phyloP scores from a whole-genome alignment of 805 yeast species.

The Candida sakaeoensis region DNA sequence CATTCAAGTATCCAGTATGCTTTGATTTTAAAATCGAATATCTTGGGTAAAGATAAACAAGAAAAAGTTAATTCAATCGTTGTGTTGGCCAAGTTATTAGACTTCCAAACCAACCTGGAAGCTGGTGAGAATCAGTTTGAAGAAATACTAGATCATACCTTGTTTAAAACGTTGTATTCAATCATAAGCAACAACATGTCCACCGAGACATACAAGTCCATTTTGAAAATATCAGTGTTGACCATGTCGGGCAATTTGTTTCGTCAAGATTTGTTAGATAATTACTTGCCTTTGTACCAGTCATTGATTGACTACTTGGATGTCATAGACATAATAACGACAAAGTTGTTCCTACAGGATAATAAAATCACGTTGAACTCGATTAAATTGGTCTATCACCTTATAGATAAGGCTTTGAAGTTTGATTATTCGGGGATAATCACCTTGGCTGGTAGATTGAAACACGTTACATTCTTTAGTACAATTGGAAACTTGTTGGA shows the following conservation, averaged over 20 bases:
- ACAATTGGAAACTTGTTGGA: conserved; percentile 39
- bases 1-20: conserved; percentile 32
- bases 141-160: conserved; percentile 33
- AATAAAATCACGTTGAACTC: conserved; percentile 40
- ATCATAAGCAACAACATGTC: conserved; percentile 41
- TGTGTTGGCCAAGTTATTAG: conserved; percentile 51
- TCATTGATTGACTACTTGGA: conserved; percentile 36
- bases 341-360: conserved; percentile 42
- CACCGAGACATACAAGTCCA: conserved; percentile 43
- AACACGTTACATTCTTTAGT: conserved; percentile 44
- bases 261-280: conserved; percentile 29
- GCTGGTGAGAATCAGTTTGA: conserved; percentile 33
- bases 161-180: conserved; percentile 40
- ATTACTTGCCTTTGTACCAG: conserved; percentile 34
- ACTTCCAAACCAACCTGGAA: conserved; percentile 36
- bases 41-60: conserved; percentile 44
- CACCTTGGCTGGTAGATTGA: conserved; percentile 43
- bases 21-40: conserved; percentile 35
- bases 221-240: conserved; percentile 39
- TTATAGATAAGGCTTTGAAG: conserved; percentile 40
- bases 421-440: conserved; percentile 41
- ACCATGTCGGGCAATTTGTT: conserved; percentile 44
- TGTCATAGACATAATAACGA: conserved; percentile 40
- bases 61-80: conserved; percentile 52
- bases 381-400: conserved; percentile 43